Evolutionary conservation across 108 stramenopile genomes (phyloP).

Genomic region (Thalassiosira profunda): DNA sequence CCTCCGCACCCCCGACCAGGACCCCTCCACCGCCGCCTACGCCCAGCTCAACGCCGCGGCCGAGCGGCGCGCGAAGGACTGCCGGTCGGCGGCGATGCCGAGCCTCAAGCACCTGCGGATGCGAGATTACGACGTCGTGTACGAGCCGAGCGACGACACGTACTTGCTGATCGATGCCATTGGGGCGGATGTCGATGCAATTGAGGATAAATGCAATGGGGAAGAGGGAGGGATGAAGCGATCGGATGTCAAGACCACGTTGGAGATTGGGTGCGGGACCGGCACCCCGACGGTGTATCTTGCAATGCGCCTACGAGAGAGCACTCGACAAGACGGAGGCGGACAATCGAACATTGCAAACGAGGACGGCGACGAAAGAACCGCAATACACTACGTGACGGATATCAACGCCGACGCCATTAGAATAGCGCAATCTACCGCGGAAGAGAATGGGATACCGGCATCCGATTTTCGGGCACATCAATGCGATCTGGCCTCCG

Average conservation of each 20-base stretch:
- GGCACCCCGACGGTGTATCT: slow-evolving; percentile 76
- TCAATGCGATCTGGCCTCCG: slow-evolving; percentile 74
- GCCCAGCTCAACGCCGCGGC: slow-evolving; percentile 61
- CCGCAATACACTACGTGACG: slow-evolving; percentile 49
- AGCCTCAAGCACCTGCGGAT: slow-evolving; percentile 68
- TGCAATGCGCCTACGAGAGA: slow-evolving; percentile 41
- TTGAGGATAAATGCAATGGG: slow-evolving; percentile 3
- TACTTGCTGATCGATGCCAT: slow-evolving; percentile 89
- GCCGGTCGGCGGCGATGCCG: slow-evolving; percentile 68
- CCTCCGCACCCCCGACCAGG: slow-evolving; percentile 37
- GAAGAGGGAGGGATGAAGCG: background rate
- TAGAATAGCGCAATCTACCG: slow-evolving; percentile 64
- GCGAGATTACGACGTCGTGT: slow-evolving; percentile 78
- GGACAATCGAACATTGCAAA: background rate
- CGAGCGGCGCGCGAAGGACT: slow-evolving; percentile 52
- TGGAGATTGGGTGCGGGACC: slow-evolving; percentile 91
- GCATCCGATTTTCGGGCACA: slow-evolving; percentile 37
- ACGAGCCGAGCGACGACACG: slow-evolving; percentile 94
- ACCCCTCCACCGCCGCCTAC: slow-evolving; percentile 29
- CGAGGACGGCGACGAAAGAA: background rate
- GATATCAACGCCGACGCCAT: slow-evolving; percentile 86
- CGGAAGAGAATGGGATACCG: slow-evolving; percentile 56
- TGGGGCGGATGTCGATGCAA: slow-evolving; percentile 48
- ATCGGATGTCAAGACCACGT: slow-evolving; percentile 24
- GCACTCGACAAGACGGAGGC: background rate